phyloP scores from a whole-genome alignment of 1,284 basidiomycete species.

The Vanrija pseudolonga region DNA sequence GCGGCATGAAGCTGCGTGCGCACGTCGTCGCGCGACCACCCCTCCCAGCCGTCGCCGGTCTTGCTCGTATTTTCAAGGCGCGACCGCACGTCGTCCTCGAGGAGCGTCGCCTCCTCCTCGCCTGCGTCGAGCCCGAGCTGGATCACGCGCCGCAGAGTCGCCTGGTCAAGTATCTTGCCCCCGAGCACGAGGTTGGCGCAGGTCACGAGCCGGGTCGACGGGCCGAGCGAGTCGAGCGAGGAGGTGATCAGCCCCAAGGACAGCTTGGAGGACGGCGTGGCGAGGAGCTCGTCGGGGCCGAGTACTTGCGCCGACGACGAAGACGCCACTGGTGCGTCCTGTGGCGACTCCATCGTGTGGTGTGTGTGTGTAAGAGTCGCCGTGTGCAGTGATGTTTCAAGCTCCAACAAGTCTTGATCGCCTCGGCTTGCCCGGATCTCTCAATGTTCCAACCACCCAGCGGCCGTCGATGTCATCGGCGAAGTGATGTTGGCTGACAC shows the following conservation, averaged over 20 bases:
- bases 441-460: no score
- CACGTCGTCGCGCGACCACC: not conserved
- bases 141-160: constrained; percentile 32
- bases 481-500: no score
- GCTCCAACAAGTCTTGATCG: no score
- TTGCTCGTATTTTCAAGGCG: constrained; percentile 2
- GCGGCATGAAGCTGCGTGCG: not conserved
- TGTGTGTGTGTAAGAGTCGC: no score
- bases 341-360: not conserved
- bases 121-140: constrained; percentile 23
- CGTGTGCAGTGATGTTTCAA: no score
- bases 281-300: constrained; percentile 4
- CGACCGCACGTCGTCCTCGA: constrained; percentile 15
- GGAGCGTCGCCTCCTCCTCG: constrained; percentile 6
- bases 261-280: constrained; percentile 1
- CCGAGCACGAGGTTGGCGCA: constrained; percentile 18
- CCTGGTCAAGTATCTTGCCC: constrained; percentile 9
- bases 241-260: not conserved
- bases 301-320: constrained; percentile 4
- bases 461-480: no score
- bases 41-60: not conserved
- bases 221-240: constrained; percentile 5
- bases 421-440: no score
- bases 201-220: constrained; percentile 8
- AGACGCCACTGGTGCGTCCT: constrained; percentile 5